Conservation (phyloP, 176 grass and related monocot species). For the Eleusine indica region DNA sequence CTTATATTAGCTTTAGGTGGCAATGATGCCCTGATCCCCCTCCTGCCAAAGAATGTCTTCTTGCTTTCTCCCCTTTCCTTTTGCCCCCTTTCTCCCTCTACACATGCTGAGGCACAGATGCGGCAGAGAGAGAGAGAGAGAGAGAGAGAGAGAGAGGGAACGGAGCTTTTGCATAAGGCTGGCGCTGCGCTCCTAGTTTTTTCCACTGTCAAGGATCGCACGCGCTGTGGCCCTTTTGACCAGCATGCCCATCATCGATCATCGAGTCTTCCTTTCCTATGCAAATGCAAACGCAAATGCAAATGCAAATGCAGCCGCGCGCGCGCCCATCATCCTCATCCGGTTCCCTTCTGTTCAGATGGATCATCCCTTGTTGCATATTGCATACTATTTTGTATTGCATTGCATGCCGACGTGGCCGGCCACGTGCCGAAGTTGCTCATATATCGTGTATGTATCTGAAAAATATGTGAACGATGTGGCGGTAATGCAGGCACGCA, state of each 20-base stretch:
- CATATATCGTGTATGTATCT: too few relatives aligned
- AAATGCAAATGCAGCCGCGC: background rate
- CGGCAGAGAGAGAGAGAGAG: background rate
- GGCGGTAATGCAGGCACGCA: constrained; percentile 67
- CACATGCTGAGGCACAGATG: background rate
- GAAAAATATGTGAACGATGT: too few relatives aligned
- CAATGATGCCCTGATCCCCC: constrained; percentile 40
- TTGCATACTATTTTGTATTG: background rate
- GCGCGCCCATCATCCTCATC: background rate
- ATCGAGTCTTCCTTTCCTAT: too few relatives aligned
- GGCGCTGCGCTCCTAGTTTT: constrained; percentile 49
- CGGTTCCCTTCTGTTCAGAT: constrained; percentile 26
- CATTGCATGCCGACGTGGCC: background rate
- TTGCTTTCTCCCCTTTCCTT: constrained; percentile 36
- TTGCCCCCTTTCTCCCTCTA: background rate
- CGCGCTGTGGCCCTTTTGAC: constrained; percentile 41
- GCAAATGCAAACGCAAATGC: too few relatives aligned
- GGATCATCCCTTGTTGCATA: background rate
- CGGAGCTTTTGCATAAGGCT: constrained; percentile 77
- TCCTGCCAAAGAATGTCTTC: constrained; percentile 64
- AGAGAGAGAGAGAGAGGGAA: background rate
- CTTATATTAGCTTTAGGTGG: constrained; percentile 21
- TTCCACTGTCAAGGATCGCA: constrained; percentile 52
- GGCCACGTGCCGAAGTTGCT: background rate
- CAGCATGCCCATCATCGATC: background rate